These are phyloP conservation scores for Rachicladosporium sp. DNA, from an alignment of 2,329 filamentous ascomycete species.

Conservation along the genomic window DNA sequence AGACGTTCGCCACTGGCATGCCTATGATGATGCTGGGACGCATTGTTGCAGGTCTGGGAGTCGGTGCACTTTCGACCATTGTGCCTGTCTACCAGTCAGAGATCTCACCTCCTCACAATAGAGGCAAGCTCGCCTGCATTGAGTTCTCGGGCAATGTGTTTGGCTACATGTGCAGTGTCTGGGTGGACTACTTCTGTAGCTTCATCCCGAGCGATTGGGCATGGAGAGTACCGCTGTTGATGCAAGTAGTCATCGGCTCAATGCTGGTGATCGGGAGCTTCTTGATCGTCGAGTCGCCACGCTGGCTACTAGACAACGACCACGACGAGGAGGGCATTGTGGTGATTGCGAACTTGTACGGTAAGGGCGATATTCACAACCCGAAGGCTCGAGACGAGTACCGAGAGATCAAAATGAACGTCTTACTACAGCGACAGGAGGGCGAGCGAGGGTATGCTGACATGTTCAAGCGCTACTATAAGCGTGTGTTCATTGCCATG, in stretches of 20 bases:
- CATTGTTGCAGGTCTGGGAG: slow-evolving; percentile 39
- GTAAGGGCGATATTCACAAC: slow-evolving; percentile 89
- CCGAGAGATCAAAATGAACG: slow-evolving; percentile 97
- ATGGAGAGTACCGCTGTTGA: slow-evolving; percentile 78
- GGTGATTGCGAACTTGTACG: slow-evolving; percentile 94
- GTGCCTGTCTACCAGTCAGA: slow-evolving; percentile 43
- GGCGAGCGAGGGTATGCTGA: slow-evolving; percentile 82
- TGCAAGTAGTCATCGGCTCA: slow-evolving; percentile 91
- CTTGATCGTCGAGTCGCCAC: slow-evolving; percentile 90
- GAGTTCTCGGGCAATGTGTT: slow-evolving; percentile 97
- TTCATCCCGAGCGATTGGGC: slow-evolving; percentile 75
- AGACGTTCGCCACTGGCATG: slow-evolving; percentile 72
- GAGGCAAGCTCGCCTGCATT: slow-evolving; percentile 90
- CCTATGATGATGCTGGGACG: slow-evolving; percentile 61
- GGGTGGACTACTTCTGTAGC: slow-evolving; percentile 96
- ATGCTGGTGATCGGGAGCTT: slow-evolving; percentile 76
- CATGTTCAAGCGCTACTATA: slow-evolving; percentile 89
- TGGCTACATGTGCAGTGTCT: slow-evolving; percentile 90
- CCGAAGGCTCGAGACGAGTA: slow-evolving; percentile 88
- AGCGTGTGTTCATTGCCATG: slow-evolving; percentile 96
- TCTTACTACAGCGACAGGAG: slow-evolving; percentile 84
- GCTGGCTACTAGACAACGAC: slow-evolving; percentile 95
- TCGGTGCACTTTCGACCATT: slow-evolving; percentile 39
- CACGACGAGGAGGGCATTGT: slow-evolving; percentile 97
- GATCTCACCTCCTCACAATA: slow-evolving; percentile 81